These are phyloP conservation scores for Limtongia smithiae DNA, from an alignment of 805 yeast species.

Conservation along the genomic window DNA sequence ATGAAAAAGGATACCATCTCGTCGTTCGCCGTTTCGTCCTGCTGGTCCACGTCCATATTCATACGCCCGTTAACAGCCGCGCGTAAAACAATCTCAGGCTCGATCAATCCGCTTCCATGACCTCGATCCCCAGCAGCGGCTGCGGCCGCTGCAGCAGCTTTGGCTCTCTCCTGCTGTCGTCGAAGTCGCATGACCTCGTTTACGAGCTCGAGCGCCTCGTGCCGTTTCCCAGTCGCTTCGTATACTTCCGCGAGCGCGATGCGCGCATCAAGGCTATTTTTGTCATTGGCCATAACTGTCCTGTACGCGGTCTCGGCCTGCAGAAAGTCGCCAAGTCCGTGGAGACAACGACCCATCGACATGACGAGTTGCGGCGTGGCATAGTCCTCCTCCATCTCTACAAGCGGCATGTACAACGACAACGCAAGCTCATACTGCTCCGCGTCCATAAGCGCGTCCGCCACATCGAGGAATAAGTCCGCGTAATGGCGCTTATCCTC, in stretches of 20 bases:
- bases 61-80: no score
- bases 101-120: not conserved
- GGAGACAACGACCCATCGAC: conserved; percentile 71
- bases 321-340: conserved; percentile 65
- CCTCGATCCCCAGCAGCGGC: not conserved
- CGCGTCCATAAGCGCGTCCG: conserved; percentile 62
- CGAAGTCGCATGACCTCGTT: conserved; percentile 31
- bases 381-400: conserved; percentile 50
- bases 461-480: conserved; percentile 76
- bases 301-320: conserved; percentile 61
- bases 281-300: conserved; percentile 45
- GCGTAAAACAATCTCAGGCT: not conserved
- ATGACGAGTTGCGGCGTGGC: conserved; percentile 41
- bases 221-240: conserved; percentile 41
- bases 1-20: conserved; percentile 20
- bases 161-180: conserved; percentile 24
- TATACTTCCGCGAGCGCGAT: conserved; percentile 79
- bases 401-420: conserved; percentile 56
- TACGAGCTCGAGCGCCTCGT: conserved; percentile 36
- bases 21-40: not conserved
- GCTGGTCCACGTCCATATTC: not conserved
- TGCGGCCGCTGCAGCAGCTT: not conserved
- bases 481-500: conserved; percentile 57
- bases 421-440: conserved; percentile 76
- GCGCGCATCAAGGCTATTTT: conserved; percentile 62